These are phyloP conservation scores for Trametes elegans DNA, from an alignment of 768 basidiomycete genomes.

Conservation along the genomic window DNA sequence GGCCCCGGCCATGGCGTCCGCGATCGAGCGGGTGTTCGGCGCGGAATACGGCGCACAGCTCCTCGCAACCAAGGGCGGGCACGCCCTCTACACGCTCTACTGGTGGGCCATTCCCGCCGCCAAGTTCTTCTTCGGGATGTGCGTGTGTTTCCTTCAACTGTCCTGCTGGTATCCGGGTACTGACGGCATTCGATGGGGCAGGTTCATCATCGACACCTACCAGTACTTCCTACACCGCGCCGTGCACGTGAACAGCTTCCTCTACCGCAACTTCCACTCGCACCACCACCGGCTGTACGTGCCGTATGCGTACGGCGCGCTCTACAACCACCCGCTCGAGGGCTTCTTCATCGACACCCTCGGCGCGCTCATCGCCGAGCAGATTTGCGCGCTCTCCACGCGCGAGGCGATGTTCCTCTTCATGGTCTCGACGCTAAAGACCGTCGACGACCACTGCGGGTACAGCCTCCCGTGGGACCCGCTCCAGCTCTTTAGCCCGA, in stretches of 20 bases:
- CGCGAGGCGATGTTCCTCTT: conserved; percentile 88
- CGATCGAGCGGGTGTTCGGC: conserved; percentile 42
- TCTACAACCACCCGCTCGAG: conserved; percentile 97
- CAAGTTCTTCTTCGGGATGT: conserved; percentile 83
- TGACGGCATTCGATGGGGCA: conserved; percentile 28
- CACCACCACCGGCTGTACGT: conserved; percentile 96
- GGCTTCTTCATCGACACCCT: conserved; percentile 86
- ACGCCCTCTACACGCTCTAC: conserved; percentile 64
- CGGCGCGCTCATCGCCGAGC: conserved; percentile 80
- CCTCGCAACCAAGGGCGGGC: conserved; percentile 35
- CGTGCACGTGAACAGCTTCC: conserved; percentile 87
- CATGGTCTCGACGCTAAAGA: conserved; percentile 79
- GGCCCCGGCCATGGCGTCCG: conserved; percentile 37
- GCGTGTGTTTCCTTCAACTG: conserved; percentile 36
- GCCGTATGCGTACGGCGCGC: conserved; percentile 95
- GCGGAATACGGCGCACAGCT: conserved; percentile 35
- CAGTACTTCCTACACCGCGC: conserved; percentile 94
- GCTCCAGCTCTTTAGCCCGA: conserved; percentile 76
- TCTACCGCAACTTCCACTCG: conserved; percentile 90
- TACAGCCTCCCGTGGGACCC: conserved; percentile 91
- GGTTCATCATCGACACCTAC: conserved; percentile 96
- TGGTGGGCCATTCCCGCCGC: conserved; percentile 88
- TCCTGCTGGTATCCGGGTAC: neutral
- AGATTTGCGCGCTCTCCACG: conserved; percentile 59
- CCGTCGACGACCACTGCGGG: conserved; percentile 94